Evolutionary conservation across 2,329 filamentous ascomycete species (phyloP), one percentile per base, ranked within the genome.

Genomic region (Colletotrichum noveboracense): DNA sequence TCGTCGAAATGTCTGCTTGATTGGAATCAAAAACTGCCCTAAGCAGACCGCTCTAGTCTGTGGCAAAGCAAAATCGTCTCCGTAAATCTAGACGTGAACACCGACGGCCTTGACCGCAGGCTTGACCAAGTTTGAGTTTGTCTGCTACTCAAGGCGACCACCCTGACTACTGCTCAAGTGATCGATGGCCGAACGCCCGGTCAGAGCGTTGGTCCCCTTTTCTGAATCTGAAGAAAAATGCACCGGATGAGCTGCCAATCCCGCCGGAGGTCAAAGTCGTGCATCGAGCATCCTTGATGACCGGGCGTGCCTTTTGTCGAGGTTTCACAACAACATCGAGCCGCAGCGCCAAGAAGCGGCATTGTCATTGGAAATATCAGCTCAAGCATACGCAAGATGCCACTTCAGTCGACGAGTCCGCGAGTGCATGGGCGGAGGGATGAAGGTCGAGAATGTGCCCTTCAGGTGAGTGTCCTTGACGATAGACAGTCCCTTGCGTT

Each of bases 181-280:
- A 30, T 71, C 18, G 14, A 61, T 48, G 14, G 18, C 43, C 64
- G 70, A 75, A 75, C 70, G 32, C 73, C 43, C 64, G 73, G 70
- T 67, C 73, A 68, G 58, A 69, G 73, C 73, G 58, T 52, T 60
- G 56, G 73, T 65, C 70, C 70, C 64, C 32, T 52, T 67, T 56
- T 58, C 66, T n/a, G 21, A 12, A 16, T 30, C 65, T 34, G 34
- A 8, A 18, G 28, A 30, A 13, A 26, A 28, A 48, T 13, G 43
- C 28, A 34, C 64, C 60, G 48, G 67, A 67, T 34, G 28, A 48
- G 36, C 64, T 55, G 38, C 16, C 38, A 43, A 36, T 62, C 10
- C 65, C 38, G 56, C 43, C 64, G 36, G 56, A 68, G 32, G 21
- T 58, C 30, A 38, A 48, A 62, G 4, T 36, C 34, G 24, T 6